Evolutionary conservation across 371 early-diverging fungal species (phyloP).

Genomic region (Zopfochytrium polystomum): DNA sequence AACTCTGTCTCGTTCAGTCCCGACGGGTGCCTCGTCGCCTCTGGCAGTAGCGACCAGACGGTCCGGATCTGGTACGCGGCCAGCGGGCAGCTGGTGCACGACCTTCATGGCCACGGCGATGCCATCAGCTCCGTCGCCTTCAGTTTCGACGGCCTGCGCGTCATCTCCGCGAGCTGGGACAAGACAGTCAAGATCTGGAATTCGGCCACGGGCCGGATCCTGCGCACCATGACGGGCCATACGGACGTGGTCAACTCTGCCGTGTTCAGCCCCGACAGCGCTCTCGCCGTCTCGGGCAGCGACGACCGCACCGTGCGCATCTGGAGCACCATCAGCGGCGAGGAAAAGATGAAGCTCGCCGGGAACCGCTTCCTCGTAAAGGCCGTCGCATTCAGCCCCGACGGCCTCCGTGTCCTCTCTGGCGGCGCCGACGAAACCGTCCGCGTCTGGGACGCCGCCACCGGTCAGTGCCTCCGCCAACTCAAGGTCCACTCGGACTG

Average conservation of each 20-base stretch:
- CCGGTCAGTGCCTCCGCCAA: too few species aligned
- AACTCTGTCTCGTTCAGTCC: not conserved
- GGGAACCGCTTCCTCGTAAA: too few species aligned
- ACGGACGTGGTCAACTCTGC: too few species aligned
- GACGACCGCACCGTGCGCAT: too few species aligned
- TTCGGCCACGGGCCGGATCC: too few species aligned
- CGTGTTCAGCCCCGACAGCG: too few species aligned
- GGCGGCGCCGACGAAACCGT: conserved; percentile 14
- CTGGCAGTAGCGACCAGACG: conserved; percentile 85
- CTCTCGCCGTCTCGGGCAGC: too few species aligned
- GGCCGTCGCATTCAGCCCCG: not conserved
- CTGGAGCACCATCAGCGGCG: too few species aligned
- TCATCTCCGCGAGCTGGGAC: conserved; percentile 85
- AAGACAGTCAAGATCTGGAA: too few species aligned
- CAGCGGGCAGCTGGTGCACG: conserved; percentile 61
- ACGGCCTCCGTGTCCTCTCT: conserved; percentile 10
- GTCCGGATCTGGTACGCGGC: conserved; percentile 77
- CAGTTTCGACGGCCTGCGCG: conserved; percentile 80
- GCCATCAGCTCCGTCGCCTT: conserved; percentile 88
- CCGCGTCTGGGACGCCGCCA: conserved; percentile 16
- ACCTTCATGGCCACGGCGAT: conserved; percentile 88
- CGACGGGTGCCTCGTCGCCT: conserved; percentile 69
- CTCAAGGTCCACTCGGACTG: too few species aligned
- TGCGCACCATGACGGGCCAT: too few species aligned
- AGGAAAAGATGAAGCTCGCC: too few species aligned